Conservation (phyloP, 1,139 yeast genomes). For the Candida labiduridarum region DNA sequence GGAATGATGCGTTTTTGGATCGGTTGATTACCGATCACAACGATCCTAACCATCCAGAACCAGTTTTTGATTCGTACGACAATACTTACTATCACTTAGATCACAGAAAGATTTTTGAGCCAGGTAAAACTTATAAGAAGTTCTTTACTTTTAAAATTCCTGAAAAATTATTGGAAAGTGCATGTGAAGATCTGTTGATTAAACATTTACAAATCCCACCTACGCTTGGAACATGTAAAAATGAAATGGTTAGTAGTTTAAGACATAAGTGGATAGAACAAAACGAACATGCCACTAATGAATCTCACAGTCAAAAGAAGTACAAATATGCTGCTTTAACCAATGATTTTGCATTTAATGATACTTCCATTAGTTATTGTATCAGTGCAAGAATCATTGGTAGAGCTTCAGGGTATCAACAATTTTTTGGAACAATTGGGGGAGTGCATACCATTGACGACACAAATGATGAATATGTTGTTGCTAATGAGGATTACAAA, state of each 20-base stretch:
- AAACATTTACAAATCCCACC: constrained; percentile 42
- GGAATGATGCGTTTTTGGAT: constrained; percentile 43
- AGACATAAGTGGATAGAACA: constrained; percentile 30
- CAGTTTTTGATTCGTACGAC: constrained; percentile 34
- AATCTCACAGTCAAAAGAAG: not conserved
- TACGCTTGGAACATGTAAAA: constrained; percentile 33
- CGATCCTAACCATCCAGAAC: constrained; percentile 26
- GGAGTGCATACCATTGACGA: constrained; percentile 17
- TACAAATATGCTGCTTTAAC: constrained; percentile 26
- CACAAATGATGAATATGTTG: constrained; percentile 37
- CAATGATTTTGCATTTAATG: constrained; percentile 35
- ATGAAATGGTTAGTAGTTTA: constrained; percentile 29
- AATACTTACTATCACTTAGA: constrained; percentile 31
- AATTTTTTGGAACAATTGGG: constrained; percentile 17
- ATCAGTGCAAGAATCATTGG: constrained; percentile 43
- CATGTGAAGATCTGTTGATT: constrained; percentile 39
- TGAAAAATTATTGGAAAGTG: constrained; percentile 37
- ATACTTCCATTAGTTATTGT: constrained; percentile 36
- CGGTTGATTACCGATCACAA: constrained; percentile 29
- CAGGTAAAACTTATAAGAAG: constrained; percentile 40
- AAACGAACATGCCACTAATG: constrained; percentile 10
- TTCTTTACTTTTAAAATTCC: constrained; percentile 45
- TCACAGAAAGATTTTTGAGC: constrained; percentile 30
- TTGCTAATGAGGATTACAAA: constrained; percentile 35
- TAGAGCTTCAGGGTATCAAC: constrained; percentile 31